Evolutionary conservation across 2,329 filamentous ascomycete genomes (phyloP), one percentile per base, ranked within the genome.

Genomic region (Alternaria brassicae): DNA sequence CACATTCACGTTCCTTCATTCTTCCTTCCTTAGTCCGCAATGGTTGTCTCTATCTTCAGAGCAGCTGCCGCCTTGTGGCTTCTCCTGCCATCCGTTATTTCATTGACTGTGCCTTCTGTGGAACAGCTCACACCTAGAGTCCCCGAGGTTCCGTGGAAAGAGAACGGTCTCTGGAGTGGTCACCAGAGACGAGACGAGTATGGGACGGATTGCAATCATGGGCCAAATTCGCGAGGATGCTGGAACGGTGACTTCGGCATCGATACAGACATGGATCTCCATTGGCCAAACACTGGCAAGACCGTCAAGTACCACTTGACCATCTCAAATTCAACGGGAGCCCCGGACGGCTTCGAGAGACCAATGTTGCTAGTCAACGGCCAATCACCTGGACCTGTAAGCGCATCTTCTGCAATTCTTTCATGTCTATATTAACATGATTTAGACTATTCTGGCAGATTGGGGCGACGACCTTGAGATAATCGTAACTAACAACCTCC

Each of bases 371-470:
- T 80, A 1, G 70, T 84, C 60, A 84, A 84, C 59, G 80, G 81
- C 5, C 79, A 81, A 55, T 78, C 80, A 61, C 82, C 80, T 23
- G 81, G 81, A 8, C 81, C 82, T 6, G 79, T 80, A 44, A 78
- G 79, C 79, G 19, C 6, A 25, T 13, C 23, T 7, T 13, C 6
- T 27, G 19, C 34, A 30, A 30, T 30, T 12, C 3, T 6, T 13
- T 30, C 23, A 17, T 9, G 21, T 21, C 13, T n/a, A 7, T 53
- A 15, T 62, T 74, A 44, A 74, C 47, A 9, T 68, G 41, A 68
- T 70, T 6, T 69, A 82, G 48, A 79, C 79, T 2, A 79, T 82
- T 42, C 75, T 74, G 13, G 81, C 73, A 28, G 69, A 79, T 37
- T 79, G 77, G 77, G 80, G 80, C 23, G 78, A 80, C 60, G 72